These are phyloP conservation scores for Blastomyces emzantsi DNA, from an alignment of 2,329 filamentous ascomycete species.

Conservation along the genomic window DNA sequence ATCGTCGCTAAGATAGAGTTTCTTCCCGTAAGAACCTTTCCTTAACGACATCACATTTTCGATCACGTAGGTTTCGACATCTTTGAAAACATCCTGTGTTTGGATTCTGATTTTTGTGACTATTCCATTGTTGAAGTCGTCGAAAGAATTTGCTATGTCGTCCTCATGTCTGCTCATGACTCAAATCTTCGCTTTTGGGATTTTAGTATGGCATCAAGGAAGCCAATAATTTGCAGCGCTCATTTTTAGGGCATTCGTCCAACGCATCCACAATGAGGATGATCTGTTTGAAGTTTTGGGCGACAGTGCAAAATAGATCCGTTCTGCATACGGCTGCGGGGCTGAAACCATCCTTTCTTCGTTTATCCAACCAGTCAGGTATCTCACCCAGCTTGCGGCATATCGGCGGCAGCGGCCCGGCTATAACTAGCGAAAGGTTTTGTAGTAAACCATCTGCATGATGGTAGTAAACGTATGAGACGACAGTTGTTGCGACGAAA, in stretches of 20 bases:
- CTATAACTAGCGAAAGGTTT: slow-evolving; percentile 4
- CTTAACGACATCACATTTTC: background rate
- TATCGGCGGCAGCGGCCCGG: background rate
- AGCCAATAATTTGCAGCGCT: background rate
- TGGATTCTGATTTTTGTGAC: background rate
- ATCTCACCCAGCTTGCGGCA: background rate
- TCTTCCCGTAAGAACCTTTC: background rate
- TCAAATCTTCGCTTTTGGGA: background rate
- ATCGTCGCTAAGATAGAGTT: background rate
- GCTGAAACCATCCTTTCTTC: background rate
- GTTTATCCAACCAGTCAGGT: background rate
- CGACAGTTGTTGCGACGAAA: background rate
- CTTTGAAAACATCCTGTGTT: background rate
- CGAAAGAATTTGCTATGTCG: background rate
- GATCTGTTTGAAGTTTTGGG: background rate
- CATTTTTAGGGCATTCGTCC: slow-evolving; percentile 7
- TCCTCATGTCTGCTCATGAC: slow-evolving; percentile 1
- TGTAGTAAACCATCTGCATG: background rate
- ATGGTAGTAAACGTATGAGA: slow-evolving; percentile 7
- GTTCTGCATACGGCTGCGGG: background rate
- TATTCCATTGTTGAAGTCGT: background rate
- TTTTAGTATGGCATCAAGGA: background rate
- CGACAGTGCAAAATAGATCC: background rate
- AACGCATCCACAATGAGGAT: slow-evolving; percentile 6
- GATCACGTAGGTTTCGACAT: slow-evolving; percentile 5